Evolutionary conservation across 345 rosid species (phyloP).

Genomic region (Populus tremula): DNA sequence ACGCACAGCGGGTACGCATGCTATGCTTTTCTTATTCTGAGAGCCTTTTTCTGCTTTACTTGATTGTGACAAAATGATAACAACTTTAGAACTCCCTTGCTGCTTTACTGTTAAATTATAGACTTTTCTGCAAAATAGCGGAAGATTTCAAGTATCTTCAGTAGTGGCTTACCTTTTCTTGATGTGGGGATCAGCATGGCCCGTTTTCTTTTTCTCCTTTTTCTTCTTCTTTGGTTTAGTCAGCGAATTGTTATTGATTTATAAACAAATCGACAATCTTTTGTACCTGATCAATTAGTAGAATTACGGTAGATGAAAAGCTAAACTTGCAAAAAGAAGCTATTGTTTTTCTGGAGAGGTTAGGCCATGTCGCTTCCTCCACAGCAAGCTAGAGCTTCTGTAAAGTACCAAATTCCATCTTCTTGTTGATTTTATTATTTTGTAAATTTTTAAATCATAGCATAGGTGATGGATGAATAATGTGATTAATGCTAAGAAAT

Average conservation of each 20-base stretch:
- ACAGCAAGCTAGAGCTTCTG: background rate
- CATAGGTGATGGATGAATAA: background rate
- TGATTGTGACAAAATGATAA: conserved; percentile 35
- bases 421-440: background rate
- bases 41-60: conserved; percentile 29
- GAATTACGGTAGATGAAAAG: background rate
- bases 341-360: background rate
- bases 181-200: conserved; percentile 22
- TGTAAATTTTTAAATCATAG: background rate
- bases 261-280: background rate
- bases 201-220: conserved; percentile 12
- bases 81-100: conserved; percentile 31
- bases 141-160: conserved; percentile 32
- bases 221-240: conserved; percentile 9
- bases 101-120: conserved; percentile 15
- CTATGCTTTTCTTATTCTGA: conserved; percentile 14
- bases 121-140: conserved; percentile 9
- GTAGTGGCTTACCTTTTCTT: conserved; percentile 31
- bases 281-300: background rate
- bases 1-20: conserved; percentile 93
- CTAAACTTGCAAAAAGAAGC: background rate
- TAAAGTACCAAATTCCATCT: background rate
- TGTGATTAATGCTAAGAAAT: background rate
- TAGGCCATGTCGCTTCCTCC: background rate
- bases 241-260: background rate